phyloP scores from a whole-genome alignment of 2,329 filamentous ascomycete species.

The Lachnellula suecica region DNA sequence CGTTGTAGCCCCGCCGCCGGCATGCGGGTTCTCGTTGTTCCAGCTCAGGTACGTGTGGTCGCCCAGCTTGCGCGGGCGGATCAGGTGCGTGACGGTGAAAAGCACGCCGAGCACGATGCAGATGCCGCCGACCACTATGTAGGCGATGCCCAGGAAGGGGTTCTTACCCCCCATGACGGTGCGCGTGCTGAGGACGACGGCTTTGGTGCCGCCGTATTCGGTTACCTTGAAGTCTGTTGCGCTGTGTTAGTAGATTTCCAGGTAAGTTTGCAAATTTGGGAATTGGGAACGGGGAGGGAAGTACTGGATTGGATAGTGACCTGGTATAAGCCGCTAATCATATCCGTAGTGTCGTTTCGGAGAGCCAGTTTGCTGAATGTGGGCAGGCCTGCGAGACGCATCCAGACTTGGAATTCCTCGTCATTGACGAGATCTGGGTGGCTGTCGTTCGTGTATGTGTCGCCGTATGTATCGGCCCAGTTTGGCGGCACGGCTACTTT shows the following conservation, averaged over 20 bases:
- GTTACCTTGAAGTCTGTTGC: conserved; percentile 74
- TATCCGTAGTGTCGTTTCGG: conserved; percentile 70
- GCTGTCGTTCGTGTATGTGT: conserved; percentile 64
- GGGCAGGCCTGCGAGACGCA: conserved; percentile 92
- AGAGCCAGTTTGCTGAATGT: conserved; percentile 92
- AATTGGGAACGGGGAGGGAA: neutral
- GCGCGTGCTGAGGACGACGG: conserved; percentile 82
- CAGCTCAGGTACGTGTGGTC: conserved; percentile 97
- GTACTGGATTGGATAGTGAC: conserved; percentile 78
- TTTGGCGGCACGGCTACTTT: conserved; percentile 82
- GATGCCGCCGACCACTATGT: conserved; percentile 88
- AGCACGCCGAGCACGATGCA: conserved; percentile 86
- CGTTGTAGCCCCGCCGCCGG: conserved; percentile 45
- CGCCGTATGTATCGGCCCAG: conserved; percentile 71
- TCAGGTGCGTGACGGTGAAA: conserved; percentile 87
- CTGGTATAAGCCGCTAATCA: conserved; percentile 72
- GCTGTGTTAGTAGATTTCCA: conserved; percentile 10
- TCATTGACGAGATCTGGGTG: conserved; percentile 70
- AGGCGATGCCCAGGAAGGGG: conserved; percentile 93
- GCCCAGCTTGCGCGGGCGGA: conserved; percentile 94
- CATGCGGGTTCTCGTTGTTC: conserved; percentile 71
- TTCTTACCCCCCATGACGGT: conserved; percentile 95
- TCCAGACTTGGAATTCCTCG: conserved; percentile 96
- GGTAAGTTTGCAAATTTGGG: too few relatives aligned
- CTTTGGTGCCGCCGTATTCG: conserved; percentile 83